Evolutionary conservation across 495 filamentous ascomycete species (phyloP).

Genomic region (Podospora comata): DNA sequence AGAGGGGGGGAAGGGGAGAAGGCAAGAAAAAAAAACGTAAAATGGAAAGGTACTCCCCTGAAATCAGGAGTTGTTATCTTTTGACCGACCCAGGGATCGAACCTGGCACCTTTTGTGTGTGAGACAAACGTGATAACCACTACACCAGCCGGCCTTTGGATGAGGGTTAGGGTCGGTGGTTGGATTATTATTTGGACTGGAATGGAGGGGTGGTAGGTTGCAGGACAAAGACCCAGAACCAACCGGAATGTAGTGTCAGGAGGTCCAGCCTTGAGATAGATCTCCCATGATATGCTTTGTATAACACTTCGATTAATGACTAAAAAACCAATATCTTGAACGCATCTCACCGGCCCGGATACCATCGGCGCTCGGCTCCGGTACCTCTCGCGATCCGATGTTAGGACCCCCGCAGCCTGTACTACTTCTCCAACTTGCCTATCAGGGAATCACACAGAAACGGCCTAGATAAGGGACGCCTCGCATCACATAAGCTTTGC

Average conservation of each 20-base stretch:
- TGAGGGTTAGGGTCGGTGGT: not conserved
- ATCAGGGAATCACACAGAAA: not conserved
- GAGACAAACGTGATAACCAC: slow-evolving; percentile 32
- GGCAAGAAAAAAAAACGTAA: not conserved
- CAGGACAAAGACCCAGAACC: no score
- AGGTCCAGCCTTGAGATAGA: no score
- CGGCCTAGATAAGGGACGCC: not conserved
- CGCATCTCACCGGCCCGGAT: not conserved
- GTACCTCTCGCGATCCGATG: not conserved
- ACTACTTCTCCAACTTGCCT: not conserved
- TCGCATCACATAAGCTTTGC: not conserved
- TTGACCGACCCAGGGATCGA: slow-evolving; percentile 30
- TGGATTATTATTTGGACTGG: not conserved
- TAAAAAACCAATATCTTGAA: no score
- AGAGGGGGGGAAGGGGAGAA: not conserved
- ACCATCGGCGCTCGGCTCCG: not conserved
- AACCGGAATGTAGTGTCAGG: no score
- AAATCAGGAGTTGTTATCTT: not conserved
- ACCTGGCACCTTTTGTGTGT: slow-evolving; percentile 31
- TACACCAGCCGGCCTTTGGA: slow-evolving; percentile 24
- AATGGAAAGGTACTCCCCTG: not conserved
- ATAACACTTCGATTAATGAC: no score
- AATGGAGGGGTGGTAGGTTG: not conserved
- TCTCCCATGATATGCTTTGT: no score
- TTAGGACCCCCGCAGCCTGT: not conserved